phyloP scores from a whole-genome alignment of 2,329 filamentous ascomycete genomes.

The Penicillium nordicum region DNA sequence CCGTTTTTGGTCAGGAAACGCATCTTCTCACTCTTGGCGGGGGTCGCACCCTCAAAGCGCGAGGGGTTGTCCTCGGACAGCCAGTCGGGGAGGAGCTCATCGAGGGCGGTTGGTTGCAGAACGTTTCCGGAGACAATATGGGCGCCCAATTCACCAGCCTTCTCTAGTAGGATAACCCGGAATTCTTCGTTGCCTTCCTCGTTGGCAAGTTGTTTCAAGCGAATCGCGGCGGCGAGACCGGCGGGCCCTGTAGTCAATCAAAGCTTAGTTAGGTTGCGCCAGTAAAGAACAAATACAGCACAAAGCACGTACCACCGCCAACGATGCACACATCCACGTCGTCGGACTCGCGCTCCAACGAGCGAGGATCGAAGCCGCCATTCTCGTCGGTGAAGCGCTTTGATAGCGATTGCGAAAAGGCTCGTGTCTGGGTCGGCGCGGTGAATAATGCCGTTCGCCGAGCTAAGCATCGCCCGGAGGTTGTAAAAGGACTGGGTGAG shows the following conservation, averaged over 20 bases:
- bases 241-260: slow-evolving; percentile 62
- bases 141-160: slow-evolving; percentile 89
- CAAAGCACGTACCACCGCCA: slow-evolving; percentile 63
- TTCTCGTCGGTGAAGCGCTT: slow-evolving; percentile 46
- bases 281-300: background rate
- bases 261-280: slow-evolving; percentile 3
- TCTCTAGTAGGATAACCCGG: slow-evolving; percentile 86
- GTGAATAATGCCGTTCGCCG: slow-evolving; percentile 23
- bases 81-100: slow-evolving; percentile 93
- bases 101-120: slow-evolving; percentile 80
- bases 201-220: slow-evolving; percentile 91
- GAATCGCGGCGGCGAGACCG: slow-evolving; percentile 87
- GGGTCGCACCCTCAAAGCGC: slow-evolving; percentile 82
- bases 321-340: slow-evolving; percentile 96
- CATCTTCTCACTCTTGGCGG: slow-evolving; percentile 82
- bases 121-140: slow-evolving; percentile 97
- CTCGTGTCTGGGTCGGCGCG: slow-evolving; percentile 33
- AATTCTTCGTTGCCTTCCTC: slow-evolving; percentile 95
- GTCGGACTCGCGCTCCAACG: slow-evolving; percentile 82
- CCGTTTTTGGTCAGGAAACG: slow-evolving; percentile 82
- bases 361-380: slow-evolving; percentile 61
- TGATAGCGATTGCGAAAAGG: slow-evolving; percentile 45
- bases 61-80: slow-evolving; percentile 81
- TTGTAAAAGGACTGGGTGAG: slow-evolving; percentile 19
- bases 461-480: slow-evolving; percentile 16